Conservation (phyloP, 2,329 filamentous ascomycete species). For the Aureobasidium zeae region DNA sequence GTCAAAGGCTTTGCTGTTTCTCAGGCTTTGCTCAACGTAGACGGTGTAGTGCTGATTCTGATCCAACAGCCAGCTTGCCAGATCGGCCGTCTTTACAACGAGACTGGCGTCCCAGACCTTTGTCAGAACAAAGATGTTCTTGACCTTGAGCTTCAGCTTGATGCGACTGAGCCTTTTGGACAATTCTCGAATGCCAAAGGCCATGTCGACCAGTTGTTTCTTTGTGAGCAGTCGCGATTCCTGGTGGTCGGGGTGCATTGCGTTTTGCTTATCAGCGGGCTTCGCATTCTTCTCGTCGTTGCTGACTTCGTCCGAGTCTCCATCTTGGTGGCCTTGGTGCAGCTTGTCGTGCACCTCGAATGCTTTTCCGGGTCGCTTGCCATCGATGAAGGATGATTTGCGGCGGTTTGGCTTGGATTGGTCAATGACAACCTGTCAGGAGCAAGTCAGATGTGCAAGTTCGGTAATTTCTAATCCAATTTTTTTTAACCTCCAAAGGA, state of each 20-base stretch:
- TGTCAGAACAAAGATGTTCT: conserved; percentile 76
- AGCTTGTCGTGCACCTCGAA: conserved; percentile 24
- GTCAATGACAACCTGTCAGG: conserved; percentile 47
- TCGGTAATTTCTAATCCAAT: too few species aligned
- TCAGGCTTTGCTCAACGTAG: conserved; percentile 68
- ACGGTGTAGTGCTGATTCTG: conserved; percentile 64
- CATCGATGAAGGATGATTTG: conserved; percentile 56
- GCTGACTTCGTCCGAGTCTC: conserved; percentile 27
- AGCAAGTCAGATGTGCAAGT: too few species aligned
- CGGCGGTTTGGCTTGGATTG: conserved; percentile 44
- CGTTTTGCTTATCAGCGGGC: too few species aligned
- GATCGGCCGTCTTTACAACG: conserved; percentile 64
- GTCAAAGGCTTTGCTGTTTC: conserved; percentile 64
- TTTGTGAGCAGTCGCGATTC: conserved; percentile 79
- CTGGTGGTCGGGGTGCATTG: conserved; percentile 31
- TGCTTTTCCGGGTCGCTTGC: too few species aligned
- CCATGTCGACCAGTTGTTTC: conserved; percentile 92
- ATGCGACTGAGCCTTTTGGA: conserved; percentile 79
- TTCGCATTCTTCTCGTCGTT: conserved; percentile 37
- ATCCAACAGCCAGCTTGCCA: conserved; percentile 70
- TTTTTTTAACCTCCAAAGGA: too few species aligned
- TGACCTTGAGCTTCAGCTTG: conserved; percentile 70
- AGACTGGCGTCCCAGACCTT: conserved; percentile 83
- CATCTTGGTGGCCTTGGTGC: conserved; percentile 19
- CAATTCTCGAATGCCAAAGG: conserved; percentile 85